Evolutionary conservation across 805 yeast genomes (phyloP), one percentile per base, ranked within the genome.

Genomic region (Wickerhamomyces xylosicus): DNA sequence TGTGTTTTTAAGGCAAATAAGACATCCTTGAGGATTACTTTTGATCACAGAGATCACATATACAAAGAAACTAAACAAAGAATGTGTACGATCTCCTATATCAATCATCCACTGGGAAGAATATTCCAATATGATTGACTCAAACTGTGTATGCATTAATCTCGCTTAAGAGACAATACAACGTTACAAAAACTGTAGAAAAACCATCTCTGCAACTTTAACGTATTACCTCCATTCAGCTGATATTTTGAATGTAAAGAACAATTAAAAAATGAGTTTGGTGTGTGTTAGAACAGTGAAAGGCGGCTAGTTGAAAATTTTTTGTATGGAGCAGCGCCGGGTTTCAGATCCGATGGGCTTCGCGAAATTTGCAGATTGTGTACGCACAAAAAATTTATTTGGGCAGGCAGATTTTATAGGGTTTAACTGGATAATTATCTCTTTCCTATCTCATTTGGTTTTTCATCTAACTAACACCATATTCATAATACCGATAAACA

Each of bases 81-180:
- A 39, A 50, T 53, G 56, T 53, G 47, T 49, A 53, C 58, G 47
- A 50, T 46, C 58, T 53, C 48, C 58, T 53, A 53, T 53, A 53
- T 52, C 58, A 42, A 46, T 43, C 55, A 52, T 56, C 55, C 52
- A 53, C 58, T 25, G 43, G 42, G 47, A 33, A 32, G 22, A 11
- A 16, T 9, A 31, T 39, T 37, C 19, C 32, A 47, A 44, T 49
- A 56, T 51, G 55, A 34, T 53, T 35, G 55, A 53, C 57, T 53
- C 58, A 53, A 53, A 53, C 58, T 48, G 58, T 53, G 58, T 53
- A 49, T 47, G 18, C 29, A n/a, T 34, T 41, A 36, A n/a, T 53
- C 57, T 53, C 37, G 57, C 56, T 25, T 25, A 25, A 25, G 14
- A 21, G 10, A 10, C 25, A 21, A 21, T 21, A 21, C 25, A 21